phyloP scores from a whole-genome alignment of 441 rosid genomes.

The Raphanus hybrid region DNA sequence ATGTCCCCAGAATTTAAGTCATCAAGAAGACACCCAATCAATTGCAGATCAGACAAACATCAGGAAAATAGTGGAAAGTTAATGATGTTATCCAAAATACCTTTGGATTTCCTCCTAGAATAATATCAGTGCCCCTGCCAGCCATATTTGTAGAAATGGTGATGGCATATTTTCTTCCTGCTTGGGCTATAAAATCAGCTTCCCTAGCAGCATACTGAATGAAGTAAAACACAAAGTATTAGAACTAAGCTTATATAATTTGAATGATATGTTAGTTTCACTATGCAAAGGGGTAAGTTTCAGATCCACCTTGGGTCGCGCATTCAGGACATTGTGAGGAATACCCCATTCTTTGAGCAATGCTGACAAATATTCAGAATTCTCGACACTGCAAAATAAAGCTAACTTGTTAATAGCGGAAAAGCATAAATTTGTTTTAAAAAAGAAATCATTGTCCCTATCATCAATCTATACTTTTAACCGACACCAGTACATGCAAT shows the following conservation, averaged over 20 bases:
- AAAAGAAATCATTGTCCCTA: not conserved
- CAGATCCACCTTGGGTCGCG: slow-evolving; percentile 83
- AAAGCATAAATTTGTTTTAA: not conserved
- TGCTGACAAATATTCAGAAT: slow-evolving; percentile 92
- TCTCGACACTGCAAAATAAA: slow-evolving; percentile 83
- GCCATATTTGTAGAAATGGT: slow-evolving; percentile 99
- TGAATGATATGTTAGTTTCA: slow-evolving; percentile 2
- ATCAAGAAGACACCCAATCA: slow-evolving; percentile 25
- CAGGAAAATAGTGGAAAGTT: not conserved
- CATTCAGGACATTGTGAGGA: slow-evolving; percentile 95
- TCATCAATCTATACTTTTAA: slow-evolving; percentile 2
- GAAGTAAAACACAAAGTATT: slow-evolving; percentile 31
- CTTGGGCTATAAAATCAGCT: slow-evolving; percentile 94
- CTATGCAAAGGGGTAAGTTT: slow-evolving; percentile 23
- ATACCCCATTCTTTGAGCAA: slow-evolving; percentile 78
- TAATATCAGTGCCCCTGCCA: slow-evolving; percentile 98
- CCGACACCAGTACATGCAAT: slow-evolving; percentile 11
- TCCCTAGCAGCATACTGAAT: slow-evolving; percentile 94
- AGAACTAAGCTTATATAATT: slow-evolving; percentile 19
- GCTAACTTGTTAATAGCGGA: slow-evolving; percentile 7
- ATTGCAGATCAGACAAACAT: slow-evolving; percentile 6
- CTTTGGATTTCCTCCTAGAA: slow-evolving; percentile 95
- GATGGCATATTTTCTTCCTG: slow-evolving; percentile 90
- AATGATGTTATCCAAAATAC: slow-evolving; percentile 47
- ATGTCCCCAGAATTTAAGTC: slow-evolving; percentile 19